phyloP scores from a whole-genome alignment of 768 basidiomycete species.

The Mrakia frigida region DNA sequence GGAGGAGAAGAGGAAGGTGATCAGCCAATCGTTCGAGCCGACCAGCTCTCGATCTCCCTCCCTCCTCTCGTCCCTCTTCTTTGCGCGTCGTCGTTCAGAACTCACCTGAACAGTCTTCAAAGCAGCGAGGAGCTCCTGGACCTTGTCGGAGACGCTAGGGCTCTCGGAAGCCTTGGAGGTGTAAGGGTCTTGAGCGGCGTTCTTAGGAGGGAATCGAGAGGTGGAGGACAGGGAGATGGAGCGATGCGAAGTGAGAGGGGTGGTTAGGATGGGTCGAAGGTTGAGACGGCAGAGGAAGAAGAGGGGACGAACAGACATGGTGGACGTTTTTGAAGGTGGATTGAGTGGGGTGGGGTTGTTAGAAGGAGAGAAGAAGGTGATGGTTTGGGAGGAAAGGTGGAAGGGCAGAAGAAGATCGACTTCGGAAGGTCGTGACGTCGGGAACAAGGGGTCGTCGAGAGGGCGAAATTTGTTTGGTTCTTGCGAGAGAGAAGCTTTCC shows the following conservation, averaged over 20 bases:
- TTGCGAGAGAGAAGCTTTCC: too few species aligned
- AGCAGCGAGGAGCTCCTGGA: not conserved
- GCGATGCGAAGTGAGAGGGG: not conserved
- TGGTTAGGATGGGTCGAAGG: not conserved
- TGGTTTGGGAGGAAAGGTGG: not conserved
- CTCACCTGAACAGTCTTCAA: constrained; percentile 15
- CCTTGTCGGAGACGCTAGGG: constrained; percentile 16
- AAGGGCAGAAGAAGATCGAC: too few species aligned
- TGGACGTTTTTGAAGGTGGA: not conserved
- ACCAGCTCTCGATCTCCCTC: not conserved
- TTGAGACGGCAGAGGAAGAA: not conserved
- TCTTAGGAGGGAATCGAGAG: constrained; percentile 7
- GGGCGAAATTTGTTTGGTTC: too few species aligned
- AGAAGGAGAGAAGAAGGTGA: too few species aligned
- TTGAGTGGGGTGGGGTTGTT: not conserved
- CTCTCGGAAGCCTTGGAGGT: not conserved
- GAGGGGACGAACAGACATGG: constrained; percentile 13
- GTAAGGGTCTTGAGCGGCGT: constrained; percentile 23
- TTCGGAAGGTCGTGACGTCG: not conserved
- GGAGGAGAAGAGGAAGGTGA: not conserved
- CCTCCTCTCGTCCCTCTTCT: too few species aligned
- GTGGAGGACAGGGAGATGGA: not conserved
- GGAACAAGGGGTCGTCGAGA: not conserved
- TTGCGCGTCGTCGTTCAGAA: not conserved
- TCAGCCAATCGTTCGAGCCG: not conserved